Percentiles rank a stretch among this genome's conserved stretches.
These are phyloP conservation scores for Boletus subparvulus DNA, from an alignment of 768 basidiomycete genomes.

Conservation along the genomic window DNA sequence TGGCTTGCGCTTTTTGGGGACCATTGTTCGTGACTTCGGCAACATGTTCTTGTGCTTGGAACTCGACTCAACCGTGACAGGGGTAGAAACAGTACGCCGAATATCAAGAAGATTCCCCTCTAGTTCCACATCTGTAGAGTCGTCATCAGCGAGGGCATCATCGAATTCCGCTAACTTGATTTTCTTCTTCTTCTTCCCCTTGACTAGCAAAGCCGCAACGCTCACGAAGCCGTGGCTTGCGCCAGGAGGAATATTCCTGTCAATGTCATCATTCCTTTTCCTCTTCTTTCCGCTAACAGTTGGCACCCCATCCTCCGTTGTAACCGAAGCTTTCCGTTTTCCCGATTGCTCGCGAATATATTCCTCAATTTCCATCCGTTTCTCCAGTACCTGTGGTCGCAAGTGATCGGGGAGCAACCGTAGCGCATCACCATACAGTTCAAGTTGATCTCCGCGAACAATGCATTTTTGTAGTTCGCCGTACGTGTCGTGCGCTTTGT, in stretches of 20 bases:
- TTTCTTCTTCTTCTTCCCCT: constrained; percentile 49
- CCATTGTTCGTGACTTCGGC: constrained; percentile 47
- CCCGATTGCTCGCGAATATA: constrained; percentile 55
- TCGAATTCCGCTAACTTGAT: constrained; percentile 46
- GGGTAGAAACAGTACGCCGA: constrained; percentile 53
- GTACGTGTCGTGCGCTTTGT: constrained; percentile 83
- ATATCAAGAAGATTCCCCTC: constrained; percentile 51
- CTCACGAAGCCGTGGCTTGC: constrained; percentile 71
- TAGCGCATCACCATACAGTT: constrained; percentile 90
- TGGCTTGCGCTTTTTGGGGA: constrained; percentile 22
- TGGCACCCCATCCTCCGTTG: constrained; percentile 27
- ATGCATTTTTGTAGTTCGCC: constrained; percentile 88
- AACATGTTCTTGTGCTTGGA: constrained; percentile 39
- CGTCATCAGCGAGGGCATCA: constrained; percentile 52
- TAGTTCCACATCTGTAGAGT: constrained; percentile 67
- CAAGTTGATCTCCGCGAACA: constrained; percentile 78
- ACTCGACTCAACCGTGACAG: constrained; percentile 35
- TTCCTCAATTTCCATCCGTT: constrained; percentile 77
- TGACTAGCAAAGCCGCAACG: constrained; percentile 61
- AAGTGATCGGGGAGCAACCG: constrained; percentile 78
- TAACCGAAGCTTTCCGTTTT: constrained; percentile 31
- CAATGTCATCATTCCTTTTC: constrained; percentile 66
- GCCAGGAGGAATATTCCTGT: constrained; percentile 71
- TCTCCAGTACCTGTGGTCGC: constrained; percentile 76
- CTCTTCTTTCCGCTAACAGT: constrained; percentile 51